These are phyloP conservation scores for Colletotrichum sp. DNA, from an alignment of 2,329 filamentous ascomycete species.

Conservation along the genomic window DNA sequence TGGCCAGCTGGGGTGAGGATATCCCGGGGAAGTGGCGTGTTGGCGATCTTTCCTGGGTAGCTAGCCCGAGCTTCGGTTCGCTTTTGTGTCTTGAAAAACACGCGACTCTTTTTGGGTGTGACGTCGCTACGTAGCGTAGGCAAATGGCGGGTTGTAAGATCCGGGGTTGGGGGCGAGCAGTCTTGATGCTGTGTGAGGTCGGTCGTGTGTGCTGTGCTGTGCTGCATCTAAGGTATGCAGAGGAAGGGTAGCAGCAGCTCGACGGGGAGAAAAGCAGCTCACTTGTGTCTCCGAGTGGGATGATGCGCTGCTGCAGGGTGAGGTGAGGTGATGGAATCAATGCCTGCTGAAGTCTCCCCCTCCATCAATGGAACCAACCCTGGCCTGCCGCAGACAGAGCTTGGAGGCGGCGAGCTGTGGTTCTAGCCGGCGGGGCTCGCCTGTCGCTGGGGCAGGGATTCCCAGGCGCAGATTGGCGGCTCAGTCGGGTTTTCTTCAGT, in stretches of 20 bases:
- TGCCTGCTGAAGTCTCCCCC: background rate
- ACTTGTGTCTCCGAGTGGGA: background rate
- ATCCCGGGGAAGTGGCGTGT: background rate
- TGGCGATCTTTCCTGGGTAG: background rate
- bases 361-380: background rate
- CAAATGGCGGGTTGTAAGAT: background rate
- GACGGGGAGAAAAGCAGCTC: background rate
- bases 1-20: background rate
- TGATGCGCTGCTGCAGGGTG: slow-evolving; percentile 4
- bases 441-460: background rate
- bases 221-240: no score
- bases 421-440: background rate
- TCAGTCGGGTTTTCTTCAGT: background rate
- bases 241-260: background rate
- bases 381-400: background rate
- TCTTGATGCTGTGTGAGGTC: background rate
- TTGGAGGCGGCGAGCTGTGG: background rate
- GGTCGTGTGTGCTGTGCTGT: background rate
- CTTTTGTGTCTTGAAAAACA: background rate
- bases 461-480: background rate
- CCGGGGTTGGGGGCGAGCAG: background rate
- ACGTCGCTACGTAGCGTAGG: background rate
- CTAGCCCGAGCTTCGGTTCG: background rate
- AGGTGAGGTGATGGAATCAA: slow-evolving; percentile 13
- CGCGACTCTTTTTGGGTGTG: background rate